Base-by-base conservation (phyloP, 768 basidiomycete species). In the Obba rivulosa region DNA sequence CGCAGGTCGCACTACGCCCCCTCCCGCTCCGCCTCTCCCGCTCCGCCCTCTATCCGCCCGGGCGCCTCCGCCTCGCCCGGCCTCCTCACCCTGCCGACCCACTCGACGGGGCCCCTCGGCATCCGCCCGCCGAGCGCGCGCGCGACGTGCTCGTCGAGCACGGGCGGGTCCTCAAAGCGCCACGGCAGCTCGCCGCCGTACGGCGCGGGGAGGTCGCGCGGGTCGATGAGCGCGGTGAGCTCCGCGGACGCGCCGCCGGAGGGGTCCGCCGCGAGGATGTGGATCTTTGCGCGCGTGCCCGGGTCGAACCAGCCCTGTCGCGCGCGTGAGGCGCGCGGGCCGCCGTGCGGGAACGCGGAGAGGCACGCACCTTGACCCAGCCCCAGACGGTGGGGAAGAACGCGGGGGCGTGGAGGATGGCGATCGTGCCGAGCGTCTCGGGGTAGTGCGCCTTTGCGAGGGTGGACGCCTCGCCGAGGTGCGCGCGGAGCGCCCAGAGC, bases 301-400 rank as follows among this genome's bases (percentile, higher is more conserved):
- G 85, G 82, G 59, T 91, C 89, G 62, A 90, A 90, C 83, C 84
- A 88, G 22, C 74, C 77, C 79, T 85, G 55, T 7, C 3, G 20
- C 16, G 20, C 14, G 37, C 37, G 7, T 20, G 37, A 5, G 20
- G 5, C 20, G n/a, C 20, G 23, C 16, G 36, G 8, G 11, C 34
- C 28, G 4, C 36, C 2, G 22, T 18, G 23, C 20, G 8, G 34
- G 18, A 45, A 8, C 9, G 21, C n/a, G 47, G 22, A 34, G 8
- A 14, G 37, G 21, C 16, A 40, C 67, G 35, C 49, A 81, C 84
- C 72, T 87, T 88, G 61, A 92, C 74, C 89, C 89, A 92, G 25
- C 74, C 75, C 89, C 89, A 92, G 9, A 92, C 71, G 2, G 83
- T 87, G 2, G 84, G 78, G 64, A 92, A 92, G 71, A 90, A 92